Evolutionary conservation across 805 yeast genomes (phyloP), one percentile per base, ranked within the genome.

Genomic region (Blastobotrys parvus): DNA sequence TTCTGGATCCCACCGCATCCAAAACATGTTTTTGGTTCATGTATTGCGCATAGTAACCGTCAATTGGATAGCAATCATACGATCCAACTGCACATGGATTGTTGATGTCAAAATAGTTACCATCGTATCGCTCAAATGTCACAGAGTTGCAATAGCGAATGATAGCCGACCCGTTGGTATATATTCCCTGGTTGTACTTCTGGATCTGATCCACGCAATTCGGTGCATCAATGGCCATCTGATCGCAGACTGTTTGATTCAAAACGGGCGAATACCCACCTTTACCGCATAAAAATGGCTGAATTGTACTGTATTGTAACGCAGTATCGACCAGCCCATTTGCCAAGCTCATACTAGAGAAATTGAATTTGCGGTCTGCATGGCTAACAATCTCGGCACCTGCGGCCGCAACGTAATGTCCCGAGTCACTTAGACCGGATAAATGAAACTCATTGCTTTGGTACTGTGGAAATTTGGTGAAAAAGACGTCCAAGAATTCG

Each of bases 391-490:
- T 72, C 48, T 75, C 78, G 32, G 71, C 68, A 18, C 81, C 81
- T 53, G 77, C 84, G 8, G 74, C 84, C 16, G 98, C 97, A 51
- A 90, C 83, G 65, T 90, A 89, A 59, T 88, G 94, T 41, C 97
- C 96, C 16, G 90, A 96, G 57, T 89, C 89, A 6, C 94, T 82
- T 61, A 89, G 96, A 52, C 96, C 97, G 36, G 95, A 82, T 59
- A 88, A 83, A 63, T 87, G 95, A 74, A 88, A 82, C 38, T 71
- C 71, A 45, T 46, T 38, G 45, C 71, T 62, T 23, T 69, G 56
- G 60, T 78, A 78, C 56, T 85, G 75, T 27, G 95, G 94, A 71
- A 85, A 87, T 55, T 78, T 78, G 60, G 78, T 76, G 72, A 80
- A 90, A 67, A 90, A 89, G 51, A 88, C 68, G 53, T 80, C 80